A percentile compares a stretch with the other conserved stretches of the same genome.
These are phyloP conservation scores for Purshia tridentata DNA, from an alignment of 306 rosid species.

Conservation along the genomic window DNA sequence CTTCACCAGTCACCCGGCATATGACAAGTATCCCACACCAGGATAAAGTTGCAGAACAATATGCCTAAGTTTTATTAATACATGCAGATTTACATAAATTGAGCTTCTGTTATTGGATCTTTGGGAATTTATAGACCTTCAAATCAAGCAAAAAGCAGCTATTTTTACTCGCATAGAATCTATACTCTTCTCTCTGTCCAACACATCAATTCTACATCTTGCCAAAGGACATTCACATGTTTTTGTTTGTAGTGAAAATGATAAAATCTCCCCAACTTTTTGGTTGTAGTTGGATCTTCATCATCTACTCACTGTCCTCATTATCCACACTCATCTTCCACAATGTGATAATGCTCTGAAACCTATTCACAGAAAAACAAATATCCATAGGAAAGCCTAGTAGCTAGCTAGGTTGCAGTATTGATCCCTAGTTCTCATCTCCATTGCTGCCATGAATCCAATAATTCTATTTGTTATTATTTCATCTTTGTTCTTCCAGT, in stretches of 20 bases:
- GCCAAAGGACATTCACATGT: constrained; percentile 90
- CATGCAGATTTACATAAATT: neutral
- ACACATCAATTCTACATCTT: constrained; percentile 50
- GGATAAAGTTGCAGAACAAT: too few species aligned
- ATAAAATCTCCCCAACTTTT: constrained; percentile 41
- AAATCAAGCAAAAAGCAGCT: constrained; percentile 7
- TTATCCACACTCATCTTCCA: constrained; percentile 54
- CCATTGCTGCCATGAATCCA: constrained; percentile 46
- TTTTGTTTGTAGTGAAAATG: constrained; percentile 62
- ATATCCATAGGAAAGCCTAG: neutral
- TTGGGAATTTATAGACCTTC: neutral
- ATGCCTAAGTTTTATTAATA: too few species aligned
- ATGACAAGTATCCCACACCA: too few species aligned
- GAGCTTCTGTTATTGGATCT: neutral
- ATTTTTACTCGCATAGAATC: constrained; percentile 29
- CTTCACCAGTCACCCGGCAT: too few species aligned
- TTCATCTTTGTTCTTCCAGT: constrained; percentile 42
- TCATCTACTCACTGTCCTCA: constrained; percentile 25
- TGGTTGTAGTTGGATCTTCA: constrained; percentile 46
- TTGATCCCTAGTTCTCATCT: constrained; percentile 7
- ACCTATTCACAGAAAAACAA: constrained; percentile 20
- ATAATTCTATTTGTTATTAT: constrained; percentile 44
- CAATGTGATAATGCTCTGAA: constrained; percentile 40
- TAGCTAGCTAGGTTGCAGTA: neutral
- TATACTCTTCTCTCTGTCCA: constrained; percentile 56